phyloP scores from a whole-genome alignment of 352 stramenopile genomes.

The Phytophthora pseudosyringae region DNA sequence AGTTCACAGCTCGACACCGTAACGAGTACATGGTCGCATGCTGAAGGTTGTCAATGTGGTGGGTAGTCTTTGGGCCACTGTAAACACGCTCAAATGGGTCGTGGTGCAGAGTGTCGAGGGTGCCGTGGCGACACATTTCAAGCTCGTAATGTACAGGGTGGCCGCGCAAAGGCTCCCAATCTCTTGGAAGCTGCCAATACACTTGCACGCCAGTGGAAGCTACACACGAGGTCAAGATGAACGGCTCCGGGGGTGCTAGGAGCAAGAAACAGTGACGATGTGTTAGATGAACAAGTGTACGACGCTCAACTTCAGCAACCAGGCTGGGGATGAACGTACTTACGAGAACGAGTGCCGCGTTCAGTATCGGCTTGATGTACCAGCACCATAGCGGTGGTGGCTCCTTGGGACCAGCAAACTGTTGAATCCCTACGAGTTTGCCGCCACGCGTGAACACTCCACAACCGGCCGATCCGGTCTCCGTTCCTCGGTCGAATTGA shows the following conservation, averaged over 20 bases:
- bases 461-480: constrained; percentile 45
- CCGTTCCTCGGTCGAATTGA: constrained; percentile 50
- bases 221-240: constrained; percentile 60
- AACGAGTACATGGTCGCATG: constrained; percentile 56
- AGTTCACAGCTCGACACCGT: constrained; percentile 54
- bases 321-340: constrained; percentile 52
- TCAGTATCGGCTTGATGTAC: constrained; percentile 67
- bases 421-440: constrained; percentile 63
- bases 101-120: constrained; percentile 13
- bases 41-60: constrained; percentile 40
- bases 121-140: constrained; percentile 50
- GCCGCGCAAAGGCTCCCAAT: constrained; percentile 47
- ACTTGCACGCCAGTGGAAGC: constrained; percentile 48
- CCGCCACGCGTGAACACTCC: constrained; percentile 65
- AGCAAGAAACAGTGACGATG: constrained; percentile 3
- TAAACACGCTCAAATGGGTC: constrained; percentile 57
- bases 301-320: neutral
- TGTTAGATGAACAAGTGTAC: neutral
- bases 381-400: constrained; percentile 42
- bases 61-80: constrained; percentile 34
- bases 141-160: constrained; percentile 61
- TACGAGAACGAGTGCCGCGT: constrained; percentile 48
- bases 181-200: constrained; percentile 64
- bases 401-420: constrained; percentile 46
- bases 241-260: constrained; percentile 59